phyloP scores from a whole-genome alignment of 2,329 filamentous ascomycete species.

The Fusarium begoniae region DNA sequence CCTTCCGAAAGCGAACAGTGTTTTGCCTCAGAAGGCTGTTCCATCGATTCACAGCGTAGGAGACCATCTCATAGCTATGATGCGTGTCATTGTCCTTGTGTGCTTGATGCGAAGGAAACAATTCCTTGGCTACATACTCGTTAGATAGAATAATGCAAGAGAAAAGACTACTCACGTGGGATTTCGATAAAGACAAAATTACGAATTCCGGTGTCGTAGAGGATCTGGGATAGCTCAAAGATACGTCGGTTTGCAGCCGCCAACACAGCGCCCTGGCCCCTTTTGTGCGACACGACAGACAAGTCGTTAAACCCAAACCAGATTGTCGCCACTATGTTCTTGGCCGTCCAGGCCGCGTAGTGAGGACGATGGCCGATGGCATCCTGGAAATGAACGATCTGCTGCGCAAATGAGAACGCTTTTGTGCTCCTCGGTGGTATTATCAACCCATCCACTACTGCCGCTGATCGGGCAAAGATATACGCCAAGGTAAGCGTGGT shows the following conservation, averaged over 20 bases:
- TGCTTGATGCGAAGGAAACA: not conserved
- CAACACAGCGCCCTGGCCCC: not conserved
- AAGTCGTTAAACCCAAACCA: slow-evolving; percentile 8
- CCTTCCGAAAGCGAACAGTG: not conserved
- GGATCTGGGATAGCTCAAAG: not conserved
- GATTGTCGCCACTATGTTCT: not conserved
- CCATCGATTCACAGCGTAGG: not conserved
- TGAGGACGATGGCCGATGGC: not conserved
- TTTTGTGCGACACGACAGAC: not conserved
- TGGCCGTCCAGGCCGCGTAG: not conserved
- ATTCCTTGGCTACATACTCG: not conserved
- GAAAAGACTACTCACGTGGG: not conserved
- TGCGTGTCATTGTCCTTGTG: not conserved
- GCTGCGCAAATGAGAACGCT: not conserved
- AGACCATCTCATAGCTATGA: not conserved
- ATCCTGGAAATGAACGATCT: not conserved
- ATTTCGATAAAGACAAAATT: not conserved
- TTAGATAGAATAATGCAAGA: not conserved
- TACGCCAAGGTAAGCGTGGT: slow-evolving; percentile 1
- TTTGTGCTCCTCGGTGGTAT: not conserved
- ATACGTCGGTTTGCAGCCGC: not conserved
- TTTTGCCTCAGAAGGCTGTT: not conserved
- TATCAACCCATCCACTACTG: not conserved
- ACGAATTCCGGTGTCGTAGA: not conserved
- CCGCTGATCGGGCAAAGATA: not conserved